Conservation (phyloP, 768 basidiomycete species). For the Panellus pusillus region DNA sequence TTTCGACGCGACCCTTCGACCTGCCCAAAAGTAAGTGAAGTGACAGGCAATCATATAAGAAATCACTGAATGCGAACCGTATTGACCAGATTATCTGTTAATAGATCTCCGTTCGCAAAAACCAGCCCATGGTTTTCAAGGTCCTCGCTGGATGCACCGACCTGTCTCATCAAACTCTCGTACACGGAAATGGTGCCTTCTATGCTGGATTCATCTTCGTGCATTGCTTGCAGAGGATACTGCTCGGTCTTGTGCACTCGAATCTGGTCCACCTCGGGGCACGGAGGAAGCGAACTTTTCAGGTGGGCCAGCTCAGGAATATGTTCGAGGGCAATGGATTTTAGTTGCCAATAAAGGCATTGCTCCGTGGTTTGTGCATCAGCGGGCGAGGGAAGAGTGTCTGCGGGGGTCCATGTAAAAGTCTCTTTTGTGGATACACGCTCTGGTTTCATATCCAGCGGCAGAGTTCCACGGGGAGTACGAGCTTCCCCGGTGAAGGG, state of each 20-base stretch:
- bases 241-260: constrained; percentile 21
- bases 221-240: constrained; percentile 18
- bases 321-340: constrained; percentile 9
- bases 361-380: neutral
- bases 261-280: constrained; percentile 13
- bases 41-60: neutral
- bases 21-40: constrained; percentile 4
- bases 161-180: neutral
- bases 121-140: too few species aligned
- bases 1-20: constrained; percentile 18
- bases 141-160: neutral
- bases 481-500: constrained; percentile 11
- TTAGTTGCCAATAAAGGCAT: constrained; percentile 8
- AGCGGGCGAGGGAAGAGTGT: neutral
- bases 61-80: neutral
- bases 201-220: constrained; percentile 23
- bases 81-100: constrained; percentile 13
- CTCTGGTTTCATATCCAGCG: constrained; percentile 3
- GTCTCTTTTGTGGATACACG: neutral
- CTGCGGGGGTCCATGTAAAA: neutral
- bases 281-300: neutral
- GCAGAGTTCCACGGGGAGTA: constrained; percentile 10
- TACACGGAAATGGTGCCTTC: constrained; percentile 19
- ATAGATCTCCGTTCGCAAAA: constrained; percentile 15
- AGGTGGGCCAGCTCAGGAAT: constrained; percentile 11